Evolutionary conservation across 805 yeast species (phyloP).

Genomic region (Metschnikowia cubensis): DNA sequence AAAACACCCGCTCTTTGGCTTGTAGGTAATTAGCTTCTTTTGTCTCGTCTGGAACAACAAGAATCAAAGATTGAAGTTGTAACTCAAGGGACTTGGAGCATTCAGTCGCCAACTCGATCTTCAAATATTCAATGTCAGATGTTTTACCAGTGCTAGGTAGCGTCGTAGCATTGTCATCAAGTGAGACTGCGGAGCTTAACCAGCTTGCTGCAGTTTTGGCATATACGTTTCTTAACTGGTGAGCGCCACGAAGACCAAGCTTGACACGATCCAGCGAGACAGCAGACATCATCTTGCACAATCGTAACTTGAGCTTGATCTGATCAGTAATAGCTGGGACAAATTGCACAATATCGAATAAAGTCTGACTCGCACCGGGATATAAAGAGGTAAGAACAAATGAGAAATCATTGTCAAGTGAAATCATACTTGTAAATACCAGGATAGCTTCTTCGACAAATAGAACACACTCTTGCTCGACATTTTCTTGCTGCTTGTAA

Average conservation of each 20-base stretch:
- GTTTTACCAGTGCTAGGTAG: background rate
- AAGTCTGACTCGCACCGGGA: conserved; percentile 26
- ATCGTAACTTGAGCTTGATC: conserved; percentile 41
- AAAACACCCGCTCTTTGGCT: conserved; percentile 58
- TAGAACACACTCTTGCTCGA: conserved; percentile 28
- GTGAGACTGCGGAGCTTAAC: conserved; percentile 50
- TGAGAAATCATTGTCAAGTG: conserved; percentile 32
- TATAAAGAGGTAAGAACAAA: conserved; percentile 30
- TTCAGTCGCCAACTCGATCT: conserved; percentile 61
- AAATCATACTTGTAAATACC: conserved; percentile 40
- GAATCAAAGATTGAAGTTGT: conserved; percentile 51
- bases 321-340: conserved; percentile 26
- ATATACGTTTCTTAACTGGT: conserved; percentile 43
- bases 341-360: conserved; percentile 26
- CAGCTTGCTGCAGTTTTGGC: conserved; percentile 47
- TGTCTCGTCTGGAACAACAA: conserved; percentile 57
- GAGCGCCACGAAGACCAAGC: conserved; percentile 43
- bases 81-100: conserved; percentile 55
- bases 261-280: conserved; percentile 32
- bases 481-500: conserved; percentile 25
- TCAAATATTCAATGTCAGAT: conserved; percentile 43
- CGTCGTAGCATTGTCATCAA: conserved; percentile 18
- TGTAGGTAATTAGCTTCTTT: conserved; percentile 50
- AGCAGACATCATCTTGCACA: conserved; percentile 36
- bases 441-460: conserved; percentile 49